Evolutionary conservation across 345 rosid genomes (phyloP).

Genomic region (Noccaea bulbosa): DNA sequence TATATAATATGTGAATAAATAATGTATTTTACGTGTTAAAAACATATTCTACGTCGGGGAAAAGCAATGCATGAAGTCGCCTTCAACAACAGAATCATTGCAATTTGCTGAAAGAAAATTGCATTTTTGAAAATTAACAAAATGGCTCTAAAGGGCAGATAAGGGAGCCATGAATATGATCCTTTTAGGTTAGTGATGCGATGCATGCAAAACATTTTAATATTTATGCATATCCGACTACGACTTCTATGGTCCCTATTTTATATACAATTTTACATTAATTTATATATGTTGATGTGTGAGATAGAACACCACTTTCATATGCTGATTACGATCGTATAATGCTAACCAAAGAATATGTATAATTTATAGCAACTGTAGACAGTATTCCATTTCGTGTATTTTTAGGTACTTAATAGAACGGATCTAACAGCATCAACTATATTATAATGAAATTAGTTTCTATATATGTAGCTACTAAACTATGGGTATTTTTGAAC

Average conservation of each 20-base stretch:
- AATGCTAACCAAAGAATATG: constrained; percentile 15
- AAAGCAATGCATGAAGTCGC: constrained; percentile 91
- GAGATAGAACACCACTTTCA: constrained; percentile 34
- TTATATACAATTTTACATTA: constrained; percentile 8
- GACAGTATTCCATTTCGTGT: constrained; percentile 16
- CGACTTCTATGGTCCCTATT: constrained; percentile 40
- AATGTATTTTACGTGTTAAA: constrained; percentile 58
- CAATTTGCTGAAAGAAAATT: constrained; percentile 36
- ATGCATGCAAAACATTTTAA: constrained; percentile 45
- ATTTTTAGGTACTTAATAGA: constrained; percentile 7
- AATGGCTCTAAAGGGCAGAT: constrained; percentile 41
- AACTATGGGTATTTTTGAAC: no score
- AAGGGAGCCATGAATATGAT: constrained; percentile 39
- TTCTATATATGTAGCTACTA: not conserved
- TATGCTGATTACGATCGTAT: constrained; percentile 5
- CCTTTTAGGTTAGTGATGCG: constrained; percentile 44
- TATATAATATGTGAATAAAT: not conserved
- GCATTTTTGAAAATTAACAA: constrained; percentile 31
- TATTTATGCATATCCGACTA: constrained; percentile 37
- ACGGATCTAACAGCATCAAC: constrained; percentile 12
- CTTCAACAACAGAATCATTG: constrained; percentile 61
- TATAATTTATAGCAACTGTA: constrained; percentile 24
- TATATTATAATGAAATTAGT: constrained; percentile 7
- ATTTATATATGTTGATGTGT: constrained; percentile 22
- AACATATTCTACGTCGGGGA: constrained; percentile 55